phyloP scores from a whole-genome alignment of 2,329 filamentous ascomycete species.

The Monilinia polystroma region DNA sequence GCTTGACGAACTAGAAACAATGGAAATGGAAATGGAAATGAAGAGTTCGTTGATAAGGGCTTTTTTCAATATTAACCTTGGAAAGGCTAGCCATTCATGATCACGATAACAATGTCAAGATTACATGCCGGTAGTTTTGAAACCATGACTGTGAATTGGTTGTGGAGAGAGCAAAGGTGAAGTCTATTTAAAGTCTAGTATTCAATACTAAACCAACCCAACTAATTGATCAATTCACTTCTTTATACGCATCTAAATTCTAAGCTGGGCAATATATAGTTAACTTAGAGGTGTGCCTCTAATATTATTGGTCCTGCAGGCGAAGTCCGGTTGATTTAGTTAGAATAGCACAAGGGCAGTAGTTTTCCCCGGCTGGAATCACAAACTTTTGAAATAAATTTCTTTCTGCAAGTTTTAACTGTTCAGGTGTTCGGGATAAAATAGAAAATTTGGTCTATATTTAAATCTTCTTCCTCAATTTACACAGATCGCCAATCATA shows the following conservation, averaged over 20 bases:
- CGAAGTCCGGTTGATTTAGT: constrained; percentile 7
- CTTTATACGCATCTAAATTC: neutral
- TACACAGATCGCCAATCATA: neutral
- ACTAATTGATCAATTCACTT: neutral
- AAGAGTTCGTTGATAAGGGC: too few relatives aligned
- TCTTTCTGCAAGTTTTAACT: constrained; percentile 6
- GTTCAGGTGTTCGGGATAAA: neutral
- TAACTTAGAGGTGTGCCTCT: neutral
- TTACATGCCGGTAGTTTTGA: too few relatives aligned
- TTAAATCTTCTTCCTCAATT: constrained; percentile 1
- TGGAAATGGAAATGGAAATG: neutral
- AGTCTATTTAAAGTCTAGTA: neutral
- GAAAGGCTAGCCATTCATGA: too few relatives aligned
- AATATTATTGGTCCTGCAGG: neutral
- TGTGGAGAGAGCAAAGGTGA: neutral
- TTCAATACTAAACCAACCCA: neutral
- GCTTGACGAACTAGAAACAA: neutral
- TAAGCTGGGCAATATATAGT: neutral
- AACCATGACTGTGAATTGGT: neutral
- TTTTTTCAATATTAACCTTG: too few relatives aligned
- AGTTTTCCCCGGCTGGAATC: neutral
- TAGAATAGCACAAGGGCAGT: neutral
- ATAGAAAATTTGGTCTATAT: neutral
- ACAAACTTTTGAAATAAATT: constrained; percentile 3
- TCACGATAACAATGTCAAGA: too few relatives aligned